Conservation (phyloP, 495 filamentous ascomycete species). For the Chaetomidium leptoderma region DNA sequence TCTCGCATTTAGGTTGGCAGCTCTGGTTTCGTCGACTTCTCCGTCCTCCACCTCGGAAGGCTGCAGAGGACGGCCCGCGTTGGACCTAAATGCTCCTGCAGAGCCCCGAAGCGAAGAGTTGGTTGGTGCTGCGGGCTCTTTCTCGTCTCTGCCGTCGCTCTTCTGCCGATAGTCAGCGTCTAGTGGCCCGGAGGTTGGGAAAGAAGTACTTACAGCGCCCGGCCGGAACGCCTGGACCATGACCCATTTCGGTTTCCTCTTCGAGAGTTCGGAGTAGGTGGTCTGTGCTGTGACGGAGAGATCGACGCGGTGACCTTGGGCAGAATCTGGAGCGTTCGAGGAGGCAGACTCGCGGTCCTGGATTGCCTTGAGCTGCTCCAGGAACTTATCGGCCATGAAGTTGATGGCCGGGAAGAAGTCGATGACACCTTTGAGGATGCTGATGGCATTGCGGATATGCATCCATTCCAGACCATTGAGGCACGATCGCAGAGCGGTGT, state of each 20-base stretch:
- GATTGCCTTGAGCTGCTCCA: constrained; percentile 63
- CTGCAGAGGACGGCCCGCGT: constrained; percentile 30
- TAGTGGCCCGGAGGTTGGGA: constrained; percentile 22
- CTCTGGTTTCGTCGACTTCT: constrained; percentile 66
- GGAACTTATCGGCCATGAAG: constrained; percentile 73
- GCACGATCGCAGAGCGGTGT: constrained; percentile 70
- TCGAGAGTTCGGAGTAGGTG: constrained; percentile 74
- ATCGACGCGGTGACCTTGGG: constrained; percentile 69
- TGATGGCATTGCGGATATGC: constrained; percentile 95
- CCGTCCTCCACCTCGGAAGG: constrained; percentile 69
- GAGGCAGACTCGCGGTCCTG: constrained; percentile 63
- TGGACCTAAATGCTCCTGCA: constrained; percentile 47
- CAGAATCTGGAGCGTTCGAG: constrained; percentile 58
- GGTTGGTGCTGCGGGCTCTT: constrained; percentile 24
- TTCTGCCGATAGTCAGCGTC: constrained; percentile 34
- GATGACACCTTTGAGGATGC: constrained; percentile 74
- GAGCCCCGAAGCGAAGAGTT: constrained; percentile 35
- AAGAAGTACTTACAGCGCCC: constrained; percentile 44
- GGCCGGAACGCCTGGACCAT: constrained; percentile 73
- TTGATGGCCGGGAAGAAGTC: constrained; percentile 83
- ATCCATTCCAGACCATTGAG: constrained; percentile 84
- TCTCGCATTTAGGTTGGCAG: constrained; percentile 17
- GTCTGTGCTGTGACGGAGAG: constrained; percentile 86
- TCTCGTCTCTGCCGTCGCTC: constrained; percentile 38
- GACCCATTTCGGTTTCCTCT: constrained; percentile 74